Base-by-base conservation (phyloP, 2,329 filamentous ascomycete genomes). In the Acrocalymma vagum region DNA sequence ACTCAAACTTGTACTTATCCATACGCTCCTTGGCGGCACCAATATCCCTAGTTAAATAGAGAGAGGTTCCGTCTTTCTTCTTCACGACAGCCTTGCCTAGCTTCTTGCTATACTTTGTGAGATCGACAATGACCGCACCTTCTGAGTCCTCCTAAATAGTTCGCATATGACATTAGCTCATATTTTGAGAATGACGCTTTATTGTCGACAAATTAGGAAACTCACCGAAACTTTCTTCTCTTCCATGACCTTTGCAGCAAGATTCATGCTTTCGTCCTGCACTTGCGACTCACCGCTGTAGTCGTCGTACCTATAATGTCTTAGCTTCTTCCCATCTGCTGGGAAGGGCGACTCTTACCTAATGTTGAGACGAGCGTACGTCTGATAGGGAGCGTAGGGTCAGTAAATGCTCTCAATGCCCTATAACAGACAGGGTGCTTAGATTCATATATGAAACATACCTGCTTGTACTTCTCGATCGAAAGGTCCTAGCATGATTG, bases 201-300 rank as follows among this genome's bases (percentile, higher is more conserved):
- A n/a, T n/a, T n/a, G n/a, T n/a, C n/a, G n/a, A n/a, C n/a, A n/a
- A n/a, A n/a, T n/a, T n/a, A n/a, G n/a, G n/a, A n/a, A n/a, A n/a
- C n/a, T n/a, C n/a, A n/a, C n/a, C n/a, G n/a, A n/a, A 10, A 88
- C 73, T 2, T 79, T 80, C 38, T 80, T 79, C 38, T 82, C 78
- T 51, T 80, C 75, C 65, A 90, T 74, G 0, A 77, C 69, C 18
- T 78, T 67, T 31, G 85, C 83, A 1, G 84, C 84, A 25, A 74
- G 71, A 7, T 79, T 75, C 72, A 89, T 82, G 41, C 82, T 85
- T 60, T 83, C 79, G 11, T 77, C 72, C 60, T 80, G 80, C 53
- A 86, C 79, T 42, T 85, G 82, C 0, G 84, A 88, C 68, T 90
- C 86, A 17, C 86, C 86, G 9, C 82, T 83, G 69, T 86, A 86